A percentile compares a stretch with the other conserved stretches of the same genome.
phyloP scores from a whole-genome alignment of 192 early-diverging fungal genomes.

The Dimargaris xerosporica region DNA sequence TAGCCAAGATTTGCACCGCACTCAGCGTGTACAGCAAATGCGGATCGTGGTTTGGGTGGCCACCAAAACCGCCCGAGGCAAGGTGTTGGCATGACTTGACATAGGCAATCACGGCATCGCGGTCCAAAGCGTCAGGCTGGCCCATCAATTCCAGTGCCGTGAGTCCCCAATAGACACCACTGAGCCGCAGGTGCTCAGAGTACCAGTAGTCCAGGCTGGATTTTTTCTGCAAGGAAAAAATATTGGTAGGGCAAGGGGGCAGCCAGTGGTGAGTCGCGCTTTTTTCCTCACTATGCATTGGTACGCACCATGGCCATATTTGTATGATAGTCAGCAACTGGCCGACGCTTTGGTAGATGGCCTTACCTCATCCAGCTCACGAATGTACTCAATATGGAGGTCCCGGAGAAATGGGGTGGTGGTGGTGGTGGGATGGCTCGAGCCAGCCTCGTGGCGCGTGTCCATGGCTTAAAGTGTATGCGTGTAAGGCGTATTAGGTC shows the following conservation, averaged over 20 bases:
- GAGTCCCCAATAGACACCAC: constrained; percentile 89
- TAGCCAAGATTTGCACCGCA: constrained; percentile 76
- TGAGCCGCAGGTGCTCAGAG: constrained; percentile 78
- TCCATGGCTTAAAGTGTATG: no score
- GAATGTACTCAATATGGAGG: constrained; percentile 25
- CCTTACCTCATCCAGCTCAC: constrained; percentile 24
- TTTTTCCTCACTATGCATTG: not conserved
- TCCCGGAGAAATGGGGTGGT: constrained; percentile 15
- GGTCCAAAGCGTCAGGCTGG: constrained; percentile 42
- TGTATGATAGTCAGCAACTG: not conserved
- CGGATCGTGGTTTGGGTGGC: constrained; percentile 68
- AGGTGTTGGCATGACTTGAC: constrained; percentile 62
- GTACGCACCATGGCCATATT: not conserved
- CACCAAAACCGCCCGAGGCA: constrained; percentile 80
- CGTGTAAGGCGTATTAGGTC: no score
- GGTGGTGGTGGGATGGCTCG: no score
- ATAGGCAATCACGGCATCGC: constrained; percentile 61
- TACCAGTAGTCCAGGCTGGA: constrained; percentile 88
- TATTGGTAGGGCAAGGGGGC: not conserved
- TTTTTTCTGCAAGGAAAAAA: constrained; percentile 35
- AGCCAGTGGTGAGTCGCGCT: not conserved
- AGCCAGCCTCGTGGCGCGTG: no score
- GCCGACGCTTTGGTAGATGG: not conserved
- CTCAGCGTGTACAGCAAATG: constrained; percentile 86
- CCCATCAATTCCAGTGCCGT: constrained; percentile 65